Conservation (phyloP, 257 asterid species). For the Fraxinus americana region DNA sequence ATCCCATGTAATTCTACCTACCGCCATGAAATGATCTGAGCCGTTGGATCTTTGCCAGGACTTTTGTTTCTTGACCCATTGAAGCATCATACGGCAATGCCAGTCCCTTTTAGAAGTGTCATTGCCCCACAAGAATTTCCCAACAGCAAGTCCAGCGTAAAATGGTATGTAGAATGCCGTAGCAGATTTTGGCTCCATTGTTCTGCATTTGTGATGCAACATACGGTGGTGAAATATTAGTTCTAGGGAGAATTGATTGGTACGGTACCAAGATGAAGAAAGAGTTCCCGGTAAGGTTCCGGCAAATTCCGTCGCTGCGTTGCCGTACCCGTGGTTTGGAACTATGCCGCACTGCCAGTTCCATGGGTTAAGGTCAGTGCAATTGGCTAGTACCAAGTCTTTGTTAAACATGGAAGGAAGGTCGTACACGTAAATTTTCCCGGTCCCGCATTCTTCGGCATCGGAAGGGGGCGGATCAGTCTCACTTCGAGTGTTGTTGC, state of each 20-base stretch:
- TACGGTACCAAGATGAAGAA: conserved; percentile 76
- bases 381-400: conserved; percentile 51
- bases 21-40: conserved; percentile 73
- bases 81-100: conserved; percentile 57
- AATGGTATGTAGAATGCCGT: conserved; percentile 93
- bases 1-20: conserved; percentile 82
- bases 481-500: conserved; percentile 3
- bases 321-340: conserved; percentile 80
- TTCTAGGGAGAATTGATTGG: conserved; percentile 78
- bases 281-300: conserved; percentile 55
- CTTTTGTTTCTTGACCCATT: conserved; percentile 59
- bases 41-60: conserved; percentile 67
- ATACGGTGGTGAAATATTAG: conserved; percentile 67
- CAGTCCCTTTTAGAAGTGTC: conserved; percentile 56
- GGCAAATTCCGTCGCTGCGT: conserved; percentile 57
- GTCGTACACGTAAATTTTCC: conserved; percentile 75
- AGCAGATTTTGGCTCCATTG: conserved; percentile 66
- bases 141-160: conserved; percentile 80
- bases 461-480: conserved; percentile 18
- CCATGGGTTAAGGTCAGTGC: conserved; percentile 80
- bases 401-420: conserved; percentile 59
- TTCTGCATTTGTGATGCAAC: conserved; percentile 65
- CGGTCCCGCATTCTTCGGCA: conserved; percentile 69
- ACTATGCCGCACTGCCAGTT: conserved; percentile 88
- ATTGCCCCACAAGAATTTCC: conserved; percentile 58